phyloP scores from a whole-genome alignment of 495 filamentous ascomycete genomes.

The Penicillium maclennaniae region DNA sequence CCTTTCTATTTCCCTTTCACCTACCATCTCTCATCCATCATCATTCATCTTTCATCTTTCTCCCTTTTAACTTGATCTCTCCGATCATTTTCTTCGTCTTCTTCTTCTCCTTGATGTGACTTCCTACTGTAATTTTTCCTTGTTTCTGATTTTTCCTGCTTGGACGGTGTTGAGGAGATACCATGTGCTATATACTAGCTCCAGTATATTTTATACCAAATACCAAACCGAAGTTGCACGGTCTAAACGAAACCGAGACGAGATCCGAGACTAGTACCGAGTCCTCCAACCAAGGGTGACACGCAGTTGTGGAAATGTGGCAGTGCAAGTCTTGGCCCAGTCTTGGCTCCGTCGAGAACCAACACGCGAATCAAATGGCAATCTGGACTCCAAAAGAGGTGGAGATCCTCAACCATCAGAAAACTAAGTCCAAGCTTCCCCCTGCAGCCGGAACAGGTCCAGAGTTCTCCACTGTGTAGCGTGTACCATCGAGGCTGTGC shows the following conservation, averaged over 20 bases:
- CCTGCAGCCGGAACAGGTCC: neutral
- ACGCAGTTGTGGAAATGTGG: neutral
- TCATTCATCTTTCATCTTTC: constrained; percentile 6
- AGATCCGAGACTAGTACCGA: neutral
- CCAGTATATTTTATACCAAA: neutral
- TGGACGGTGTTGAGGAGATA: constrained; percentile 23
- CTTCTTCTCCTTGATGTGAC: constrained; percentile 24
- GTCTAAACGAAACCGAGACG: too few relatives aligned
- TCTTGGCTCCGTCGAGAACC: too few relatives aligned
- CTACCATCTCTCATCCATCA: constrained; percentile 3
- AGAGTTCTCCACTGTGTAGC: neutral
- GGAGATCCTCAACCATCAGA: neutral
- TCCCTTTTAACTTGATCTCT: neutral
- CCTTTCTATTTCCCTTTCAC: constrained; percentile 6
- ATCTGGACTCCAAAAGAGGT: neutral
- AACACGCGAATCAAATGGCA: too few relatives aligned
- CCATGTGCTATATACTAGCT: constrained; percentile 20
- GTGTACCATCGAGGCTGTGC: constrained; percentile 17
- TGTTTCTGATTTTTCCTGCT: neutral
- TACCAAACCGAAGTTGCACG: neutral
- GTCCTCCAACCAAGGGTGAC: neutral
- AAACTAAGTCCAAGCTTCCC: neutral
- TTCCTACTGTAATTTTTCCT: constrained; percentile 18
- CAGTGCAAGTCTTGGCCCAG: constrained; percentile 6
- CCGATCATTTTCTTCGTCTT: too few relatives aligned